Base-by-base conservation (phyloP, 108 stramenopile species). In the Cyclotella kingstonii region DNA sequence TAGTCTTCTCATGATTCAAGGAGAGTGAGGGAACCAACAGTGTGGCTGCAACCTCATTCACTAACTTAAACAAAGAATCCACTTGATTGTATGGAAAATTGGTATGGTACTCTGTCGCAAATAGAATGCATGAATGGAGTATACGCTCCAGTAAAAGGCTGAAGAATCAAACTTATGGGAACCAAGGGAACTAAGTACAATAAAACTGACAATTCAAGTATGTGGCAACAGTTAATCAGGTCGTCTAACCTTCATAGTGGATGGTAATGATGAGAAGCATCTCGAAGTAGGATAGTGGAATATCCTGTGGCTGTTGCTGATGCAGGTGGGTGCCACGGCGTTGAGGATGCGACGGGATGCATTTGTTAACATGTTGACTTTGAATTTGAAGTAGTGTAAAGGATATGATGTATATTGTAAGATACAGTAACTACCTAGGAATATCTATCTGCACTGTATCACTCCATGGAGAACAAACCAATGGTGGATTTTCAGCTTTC, bases 201-300 rank as follows among this genome's bases (percentile, higher is more conserved):
- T 49, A 4, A 14, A 21, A 15, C 40, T 22, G 43, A 39, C 14
- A 41, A 41, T 10, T 9, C 25, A 23, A 28, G 18, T 58, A 22
- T 39, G 21, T 59, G n/a, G 12, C n/a, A 60, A 52, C 31, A 40
- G 6, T 31, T 34, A 25, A 5, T 22, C 19, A 9, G 11, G 43
- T 29, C 4, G 21, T 15, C 71, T 35, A 51, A 81, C 80, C 80
- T 78, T 78, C 81, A 78, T 78, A 15, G 73, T 76, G 26, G 68
- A 54, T 38, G 81, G 81, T 46, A 81, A 49, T 54, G 81, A 60
- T 28, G 81, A 81, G 76, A 81, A 77, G 71, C 54, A 68, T 50
- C 80, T 70, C 39, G 36, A 10, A n/a, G n/a, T n/a, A n/a, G n/a
- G n/a, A 4, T 40, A 29, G 31, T 46, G 38, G 22, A 62, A 60